Conservation (phyloP, 768 basidiomycete genomes). For the Lentinula boryana region DNA sequence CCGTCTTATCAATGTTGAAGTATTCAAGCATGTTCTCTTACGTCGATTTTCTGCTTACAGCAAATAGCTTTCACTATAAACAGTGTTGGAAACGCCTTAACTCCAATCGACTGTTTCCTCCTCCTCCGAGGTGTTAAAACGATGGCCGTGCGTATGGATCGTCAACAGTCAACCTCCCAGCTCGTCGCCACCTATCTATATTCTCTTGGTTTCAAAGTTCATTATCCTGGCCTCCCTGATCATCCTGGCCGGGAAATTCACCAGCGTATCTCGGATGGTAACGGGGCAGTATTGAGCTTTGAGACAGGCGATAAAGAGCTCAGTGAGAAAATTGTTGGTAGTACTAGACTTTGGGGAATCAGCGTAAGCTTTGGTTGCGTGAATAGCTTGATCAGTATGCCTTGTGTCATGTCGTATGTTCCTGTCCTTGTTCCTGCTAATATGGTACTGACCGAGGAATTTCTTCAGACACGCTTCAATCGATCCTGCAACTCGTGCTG, state of each 20-base stretch:
- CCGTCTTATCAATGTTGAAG: slow-evolving; percentile 7
- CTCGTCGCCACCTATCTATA: slow-evolving; percentile 84
- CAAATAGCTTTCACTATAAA: slow-evolving; percentile 91
- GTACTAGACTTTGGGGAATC: slow-evolving; percentile 93
- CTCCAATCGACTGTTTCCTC: slow-evolving; percentile 95
- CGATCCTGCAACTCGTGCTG: slow-evolving; percentile 91
- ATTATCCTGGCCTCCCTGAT: slow-evolving; percentile 83
- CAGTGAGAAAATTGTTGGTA: slow-evolving; percentile 90
- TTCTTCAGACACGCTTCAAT: slow-evolving; percentile 87
- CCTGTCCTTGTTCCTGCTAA: background rate
- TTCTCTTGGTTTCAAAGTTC: slow-evolving; percentile 79
- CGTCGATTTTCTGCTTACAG: slow-evolving; percentile 28
- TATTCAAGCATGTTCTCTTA: slow-evolving; percentile 7
- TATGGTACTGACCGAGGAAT: background rate
- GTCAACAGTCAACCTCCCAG: slow-evolving; percentile 80
- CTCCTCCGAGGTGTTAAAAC: slow-evolving; percentile 95
- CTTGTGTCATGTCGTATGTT: slow-evolving; percentile 98
- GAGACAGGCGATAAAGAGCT: slow-evolving; percentile 87
- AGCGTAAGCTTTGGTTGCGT: slow-evolving; percentile 98
- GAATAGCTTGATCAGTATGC: slow-evolving; percentile 98
- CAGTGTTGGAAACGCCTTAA: slow-evolving; percentile 87
- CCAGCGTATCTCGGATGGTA: slow-evolving; percentile 82
- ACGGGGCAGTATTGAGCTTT: slow-evolving; percentile 92
- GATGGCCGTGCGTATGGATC: slow-evolving; percentile 91
- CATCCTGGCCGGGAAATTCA: slow-evolving; percentile 90